Evolutionary conservation across 257 asterid genomes (phyloP), one percentile per base, ranked within the genome.

Genomic region (Solanum rostratum): DNA sequence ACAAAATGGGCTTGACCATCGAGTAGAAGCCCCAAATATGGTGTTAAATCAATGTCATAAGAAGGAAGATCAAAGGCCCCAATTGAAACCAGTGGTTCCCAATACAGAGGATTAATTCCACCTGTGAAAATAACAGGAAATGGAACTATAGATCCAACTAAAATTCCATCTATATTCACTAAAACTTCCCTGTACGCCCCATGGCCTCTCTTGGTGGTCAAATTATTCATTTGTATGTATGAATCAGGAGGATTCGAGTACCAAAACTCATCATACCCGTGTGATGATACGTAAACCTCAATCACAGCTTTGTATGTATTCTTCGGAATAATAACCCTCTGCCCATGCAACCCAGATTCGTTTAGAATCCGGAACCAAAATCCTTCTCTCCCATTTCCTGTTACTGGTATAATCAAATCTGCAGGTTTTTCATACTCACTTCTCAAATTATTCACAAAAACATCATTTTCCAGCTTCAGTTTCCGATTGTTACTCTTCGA

Each of bases 21-120:
- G 2, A 95, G 93, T 85, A 96, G 79, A 84, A 87, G 54, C 22
- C 93, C 95, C 71, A 95, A 81, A 66, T 90, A 93, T 1, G 99
- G 97, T 2, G 97, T 93, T 74, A 96, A 62, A 54, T 95, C 98
- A 52, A 91, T 52, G 83, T 96, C 98, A 60, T 95, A 93, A 1
- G 97, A 87, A 16, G 99, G 99, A 39, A 93, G 86, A 90, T 95
- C 91, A 66, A 96, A 96, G 3, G 99, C 96, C 86, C 97, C 97
- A 76, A 95, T 93, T 37, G 96, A 86, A 46, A 93, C 98, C 5
- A 96, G 68, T 12, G 99, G 98, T 10, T 89, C 92, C 99, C 99
- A 95, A 76, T 91, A 95, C 86, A 93, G 33, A 71, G 98, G 99
- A 84, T 96, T 93, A 0, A 93, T 87, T 30, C 98, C 98, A 6